A percentile compares a stretch with the other conserved stretches of the same genome.
These are phyloP conservation scores for Capronia epimyces DNA, from an alignment of 2,329 filamentous ascomycete species.

Conservation along the genomic window DNA sequence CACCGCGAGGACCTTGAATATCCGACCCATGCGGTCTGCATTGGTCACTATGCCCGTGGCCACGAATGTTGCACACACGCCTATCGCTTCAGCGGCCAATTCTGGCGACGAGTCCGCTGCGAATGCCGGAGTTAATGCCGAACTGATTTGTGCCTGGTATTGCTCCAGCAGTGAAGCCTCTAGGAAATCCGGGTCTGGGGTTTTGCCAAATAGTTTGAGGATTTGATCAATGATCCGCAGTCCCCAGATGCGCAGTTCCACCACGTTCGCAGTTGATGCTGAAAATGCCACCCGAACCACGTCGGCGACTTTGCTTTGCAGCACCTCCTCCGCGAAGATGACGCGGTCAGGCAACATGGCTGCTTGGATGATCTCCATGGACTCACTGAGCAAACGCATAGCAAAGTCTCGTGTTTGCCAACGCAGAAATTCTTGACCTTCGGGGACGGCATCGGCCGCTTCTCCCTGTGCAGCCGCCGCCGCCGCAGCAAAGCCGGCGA, in stretches of 20 bases:
- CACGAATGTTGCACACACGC: conserved; percentile 97
- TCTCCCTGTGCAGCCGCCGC: conserved; percentile 58
- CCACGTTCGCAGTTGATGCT: conserved; percentile 86
- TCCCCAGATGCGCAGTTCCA: conserved; percentile 84
- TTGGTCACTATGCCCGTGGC: conserved; percentile 96
- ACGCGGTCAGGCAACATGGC: conserved; percentile 73
- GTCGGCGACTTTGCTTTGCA: conserved; percentile 82
- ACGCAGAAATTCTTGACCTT: conserved; percentile 78
- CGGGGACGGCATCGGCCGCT: conserved; percentile 42
- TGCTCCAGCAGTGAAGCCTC: conserved; percentile 94
- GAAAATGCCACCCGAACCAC: conserved; percentile 97
- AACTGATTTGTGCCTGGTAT: conserved; percentile 97
- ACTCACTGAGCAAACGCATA: conserved; percentile 78
- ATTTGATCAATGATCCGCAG: conserved; percentile 90
- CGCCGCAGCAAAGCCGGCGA: conserved; percentile 85
- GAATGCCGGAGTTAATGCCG: conserved; percentile 91
- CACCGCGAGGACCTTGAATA: conserved; percentile 84
- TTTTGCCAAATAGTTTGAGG: conserved; percentile 87
- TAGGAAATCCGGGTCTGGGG: conserved; percentile 93
- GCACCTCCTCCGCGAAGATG: conserved; percentile 67
- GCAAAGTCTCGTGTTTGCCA: conserved; percentile 97
- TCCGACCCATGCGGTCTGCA: conserved; percentile 96
- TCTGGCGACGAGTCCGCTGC: conserved; percentile 93
- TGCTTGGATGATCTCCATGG: conserved; percentile 72
- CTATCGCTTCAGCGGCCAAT: conserved; percentile 89